Evolutionary conservation across 306 rosid genomes (phyloP), one percentile per base, ranked within the genome.

Genomic region (Astragalus membranaceus): DNA sequence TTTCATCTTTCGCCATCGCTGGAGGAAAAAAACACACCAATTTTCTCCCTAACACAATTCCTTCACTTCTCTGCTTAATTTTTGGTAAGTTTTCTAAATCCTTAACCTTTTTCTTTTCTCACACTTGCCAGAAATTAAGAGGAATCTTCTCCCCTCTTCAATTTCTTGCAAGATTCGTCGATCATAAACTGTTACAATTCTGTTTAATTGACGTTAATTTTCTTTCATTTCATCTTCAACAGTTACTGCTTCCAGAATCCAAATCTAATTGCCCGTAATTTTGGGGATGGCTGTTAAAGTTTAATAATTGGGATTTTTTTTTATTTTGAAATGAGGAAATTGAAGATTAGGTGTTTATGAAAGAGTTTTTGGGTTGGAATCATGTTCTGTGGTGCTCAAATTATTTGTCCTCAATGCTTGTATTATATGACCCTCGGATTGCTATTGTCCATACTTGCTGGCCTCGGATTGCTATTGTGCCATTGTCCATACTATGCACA

Each of bases 331-430:
- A 29, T 43, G 37, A 63, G 52, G 20, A 67, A 32, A 5, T 69
- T 12, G 55, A 70, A 52, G 33, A 16, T 75, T 41, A 65, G 75
- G 51, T 58, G 33, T 66, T 67, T 65, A 78, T 36, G 72, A n/a
- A n/a, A 67, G 57, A 2, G 50, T 64, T 54, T 42, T 63, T 6
- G 60, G 61, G 43, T 67, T 16, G 84, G 67, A 74, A 86, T 73
- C 89, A 95, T 95, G 99, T 95, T 95, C 91, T 95, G 89, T 85
- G 99, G 99, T 73, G 93, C 94, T 60, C 97, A 95, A 78, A 95
- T 95, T 71, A 76, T 91, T 51, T 91, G 85, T 75, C 88, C 91
- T 53, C 99, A 95, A 74, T 91, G 99, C 71, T 67, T 87, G 72
- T 91, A 91, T 74, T 95, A 95, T 75, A 76, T 82, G 49, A 89